Percentiles rank a stretch among this genome's conserved stretches.
Conservation (phyloP, 2,329 filamentous ascomycete genomes). For the Venturia effusa region DNA sequence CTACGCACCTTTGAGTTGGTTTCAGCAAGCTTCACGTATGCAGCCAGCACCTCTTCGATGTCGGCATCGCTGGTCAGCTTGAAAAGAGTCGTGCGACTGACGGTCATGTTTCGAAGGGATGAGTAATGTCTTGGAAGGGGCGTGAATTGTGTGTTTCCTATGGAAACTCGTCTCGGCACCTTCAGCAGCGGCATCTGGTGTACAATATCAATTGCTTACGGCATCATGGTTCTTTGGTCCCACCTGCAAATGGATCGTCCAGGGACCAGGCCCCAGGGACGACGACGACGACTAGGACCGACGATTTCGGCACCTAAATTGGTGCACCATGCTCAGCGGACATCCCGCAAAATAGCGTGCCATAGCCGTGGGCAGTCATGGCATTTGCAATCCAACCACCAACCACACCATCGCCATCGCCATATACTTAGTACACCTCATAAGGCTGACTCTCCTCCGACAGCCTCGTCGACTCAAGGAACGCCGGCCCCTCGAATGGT, state of each 20-base stretch:
- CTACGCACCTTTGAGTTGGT: conserved; percentile 9
- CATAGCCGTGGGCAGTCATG: no score
- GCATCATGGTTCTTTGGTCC: neutral
- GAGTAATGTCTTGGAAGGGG: neutral
- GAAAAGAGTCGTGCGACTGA: conserved; percentile 13
- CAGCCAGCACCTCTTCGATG: conserved; percentile 4
- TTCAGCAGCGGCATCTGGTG: neutral
- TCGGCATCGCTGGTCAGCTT: conserved; percentile 11
- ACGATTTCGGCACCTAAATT: no score
- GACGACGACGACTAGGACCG: no score
- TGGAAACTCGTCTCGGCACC: neutral
- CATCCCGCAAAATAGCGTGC: neutral
- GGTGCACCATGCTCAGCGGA: neutral
- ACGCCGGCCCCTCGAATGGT: no score
- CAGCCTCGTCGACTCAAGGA: no score
- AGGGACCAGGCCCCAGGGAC: no score
- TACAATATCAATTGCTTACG: neutral
- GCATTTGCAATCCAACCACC: no score
- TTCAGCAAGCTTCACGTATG: conserved; percentile 9
- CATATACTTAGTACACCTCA: no score
- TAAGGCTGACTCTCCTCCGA: no score
- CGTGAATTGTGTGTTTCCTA: neutral
- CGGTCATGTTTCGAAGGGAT: neutral
- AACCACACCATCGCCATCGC: no score
- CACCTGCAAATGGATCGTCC: no score